Evolutionary conservation across 2,329 filamentous ascomycete species (phyloP).

Genomic region (Didymella arachidicola): DNA sequence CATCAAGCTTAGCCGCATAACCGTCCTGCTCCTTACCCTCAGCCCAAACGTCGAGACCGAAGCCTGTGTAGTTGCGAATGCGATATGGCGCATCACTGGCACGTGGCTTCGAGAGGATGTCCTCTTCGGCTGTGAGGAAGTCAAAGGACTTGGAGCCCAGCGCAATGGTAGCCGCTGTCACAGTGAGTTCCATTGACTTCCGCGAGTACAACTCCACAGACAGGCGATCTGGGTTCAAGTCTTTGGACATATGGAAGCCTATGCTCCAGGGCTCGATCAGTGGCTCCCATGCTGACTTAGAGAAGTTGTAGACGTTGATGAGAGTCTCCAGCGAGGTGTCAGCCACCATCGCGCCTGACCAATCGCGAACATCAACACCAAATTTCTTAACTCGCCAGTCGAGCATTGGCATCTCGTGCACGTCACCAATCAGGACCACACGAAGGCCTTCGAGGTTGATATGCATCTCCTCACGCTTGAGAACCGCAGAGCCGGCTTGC

Average conservation of each 20-base stretch:
- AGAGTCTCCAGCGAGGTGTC: slow-evolving; percentile 93
- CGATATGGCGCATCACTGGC: slow-evolving; percentile 91
- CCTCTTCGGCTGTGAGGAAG: slow-evolving; percentile 86
- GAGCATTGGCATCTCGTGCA: slow-evolving; percentile 93
- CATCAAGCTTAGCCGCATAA: slow-evolving; percentile 78
- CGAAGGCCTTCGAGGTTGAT: slow-evolving; percentile 86
- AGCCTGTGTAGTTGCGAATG: slow-evolving; percentile 95
- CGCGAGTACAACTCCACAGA: slow-evolving; percentile 87
- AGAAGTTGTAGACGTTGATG: slow-evolving; percentile 98
- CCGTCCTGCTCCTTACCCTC: slow-evolving; percentile 74
- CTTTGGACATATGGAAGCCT: slow-evolving; percentile 86
- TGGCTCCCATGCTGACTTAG: slow-evolving; percentile 98
- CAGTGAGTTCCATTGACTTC: slow-evolving; percentile 87
- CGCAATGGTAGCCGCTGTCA: slow-evolving; percentile 93
- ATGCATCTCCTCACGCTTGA: slow-evolving; percentile 81
- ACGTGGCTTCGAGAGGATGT: slow-evolving; percentile 91
- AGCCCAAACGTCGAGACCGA: slow-evolving; percentile 80
- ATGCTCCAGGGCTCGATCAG: slow-evolving; percentile 95
- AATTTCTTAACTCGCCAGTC: slow-evolving; percentile 95
- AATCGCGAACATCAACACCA: slow-evolving; percentile 83
- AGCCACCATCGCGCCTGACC: slow-evolving; percentile 86
- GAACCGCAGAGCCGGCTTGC: slow-evolving; percentile 60
- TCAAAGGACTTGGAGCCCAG: slow-evolving; percentile 91
- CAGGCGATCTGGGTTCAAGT: slow-evolving; percentile 76
- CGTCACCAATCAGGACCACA: slow-evolving; percentile 91